phyloP scores from a whole-genome alignment of 768 basidiomycete species.

The Collybia mongolica region DNA sequence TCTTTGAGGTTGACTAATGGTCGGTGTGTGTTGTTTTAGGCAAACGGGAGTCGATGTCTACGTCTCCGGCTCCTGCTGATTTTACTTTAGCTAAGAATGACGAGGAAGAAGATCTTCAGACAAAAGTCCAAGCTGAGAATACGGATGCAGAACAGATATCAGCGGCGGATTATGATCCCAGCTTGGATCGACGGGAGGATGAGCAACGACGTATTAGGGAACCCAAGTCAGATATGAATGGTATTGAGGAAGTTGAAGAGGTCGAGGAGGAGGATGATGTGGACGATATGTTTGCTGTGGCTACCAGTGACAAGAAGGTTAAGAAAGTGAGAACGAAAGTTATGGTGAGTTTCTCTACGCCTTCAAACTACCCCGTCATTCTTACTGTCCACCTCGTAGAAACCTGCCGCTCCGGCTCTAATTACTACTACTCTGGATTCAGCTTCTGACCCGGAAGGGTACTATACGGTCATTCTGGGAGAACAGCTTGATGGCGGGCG shows the following conservation, averaged over 20 bases:
- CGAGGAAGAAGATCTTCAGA: slow-evolving; percentile 46
- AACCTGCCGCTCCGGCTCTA: slow-evolving; percentile 56
- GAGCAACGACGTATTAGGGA: slow-evolving; percentile 66
- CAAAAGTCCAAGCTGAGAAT: slow-evolving; percentile 36
- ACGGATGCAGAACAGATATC: slow-evolving; percentile 67
- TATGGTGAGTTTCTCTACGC: slow-evolving; percentile 35
- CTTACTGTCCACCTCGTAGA: slow-evolving; percentile 26
- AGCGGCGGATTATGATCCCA: slow-evolving; percentile 89
- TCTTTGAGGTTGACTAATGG: no score
- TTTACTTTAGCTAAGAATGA: slow-evolving; percentile 71
- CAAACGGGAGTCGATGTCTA: slow-evolving; percentile 54
- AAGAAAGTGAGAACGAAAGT: slow-evolving; percentile 64
- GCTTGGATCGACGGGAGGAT: slow-evolving; percentile 79
- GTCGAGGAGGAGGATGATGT: slow-evolving; percentile 79
- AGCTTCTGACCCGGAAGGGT: slow-evolving; percentile 92
- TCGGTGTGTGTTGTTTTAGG: no score
- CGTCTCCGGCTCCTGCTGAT: slow-evolving; percentile 53
- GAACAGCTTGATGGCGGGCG: slow-evolving; percentile 90
- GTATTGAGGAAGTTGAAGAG: slow-evolving; percentile 44
- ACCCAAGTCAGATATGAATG: slow-evolving; percentile 30
- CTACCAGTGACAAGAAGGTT: slow-evolving; percentile 38
- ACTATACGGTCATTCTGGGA: slow-evolving; percentile 91
- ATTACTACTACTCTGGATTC: slow-evolving; percentile 82
- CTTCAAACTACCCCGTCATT: not conserved
- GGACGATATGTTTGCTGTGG: slow-evolving; percentile 94